These are phyloP conservation scores for Sanghuangporus weigelae DNA, from an alignment of 1,284 basidiomycete species.

Conservation along the genomic window DNA sequence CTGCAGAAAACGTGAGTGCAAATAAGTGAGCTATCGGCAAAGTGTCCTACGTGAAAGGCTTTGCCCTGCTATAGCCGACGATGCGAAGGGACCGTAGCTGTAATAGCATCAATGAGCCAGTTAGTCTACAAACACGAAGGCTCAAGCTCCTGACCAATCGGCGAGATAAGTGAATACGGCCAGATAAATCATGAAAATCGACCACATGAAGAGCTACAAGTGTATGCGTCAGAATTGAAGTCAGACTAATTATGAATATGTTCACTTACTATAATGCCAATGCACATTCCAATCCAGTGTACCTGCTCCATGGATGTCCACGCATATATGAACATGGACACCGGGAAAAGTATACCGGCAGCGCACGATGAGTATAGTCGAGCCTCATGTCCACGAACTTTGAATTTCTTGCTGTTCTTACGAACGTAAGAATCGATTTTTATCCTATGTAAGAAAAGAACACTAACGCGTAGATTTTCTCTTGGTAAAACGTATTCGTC, in stretches of 20 bases:
- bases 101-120: not conserved
- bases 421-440: not conserved
- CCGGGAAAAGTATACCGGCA: constrained; percentile 57
- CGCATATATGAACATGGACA: constrained; percentile 62
- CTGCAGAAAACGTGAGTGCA: constrained; percentile 27
- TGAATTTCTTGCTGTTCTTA: constrained; percentile 43
- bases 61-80: constrained; percentile 74
- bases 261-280: constrained; percentile 45
- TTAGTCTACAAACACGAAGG: constrained; percentile 19
- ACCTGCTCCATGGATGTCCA: constrained; percentile 51
- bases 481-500: constrained; percentile 54
- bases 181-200: constrained; percentile 56
- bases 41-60: constrained; percentile 52
- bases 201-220: constrained; percentile 47
- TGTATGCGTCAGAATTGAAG: not conserved
- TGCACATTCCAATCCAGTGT: constrained; percentile 52
- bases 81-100: constrained; percentile 71
- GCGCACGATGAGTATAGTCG: constrained; percentile 63
- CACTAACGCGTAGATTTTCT: constrained; percentile 56
- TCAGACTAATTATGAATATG: not conserved
- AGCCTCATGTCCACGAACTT: constrained; percentile 62
- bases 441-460: not conserved
- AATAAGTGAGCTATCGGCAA: not conserved
- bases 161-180: constrained; percentile 68
- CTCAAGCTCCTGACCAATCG: constrained; percentile 46